These are phyloP conservation scores for Phycomyces nitens DNA, from an alignment of 192 early-diverging fungal species.

Conservation along the genomic window DNA sequence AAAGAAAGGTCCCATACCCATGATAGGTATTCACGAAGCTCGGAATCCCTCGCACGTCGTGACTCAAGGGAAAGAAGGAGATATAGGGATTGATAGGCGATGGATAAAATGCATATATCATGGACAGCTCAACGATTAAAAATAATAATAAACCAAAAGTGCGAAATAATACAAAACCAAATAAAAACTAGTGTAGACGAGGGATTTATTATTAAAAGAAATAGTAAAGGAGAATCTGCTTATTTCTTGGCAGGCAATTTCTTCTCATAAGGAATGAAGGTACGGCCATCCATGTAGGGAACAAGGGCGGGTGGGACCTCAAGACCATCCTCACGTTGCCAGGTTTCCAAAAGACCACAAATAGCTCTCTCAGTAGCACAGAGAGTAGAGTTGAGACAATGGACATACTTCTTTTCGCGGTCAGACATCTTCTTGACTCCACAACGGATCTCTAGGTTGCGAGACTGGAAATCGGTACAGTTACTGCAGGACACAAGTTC, in stretches of 20 bases:
- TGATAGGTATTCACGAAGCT: no score
- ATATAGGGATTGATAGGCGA: no score
- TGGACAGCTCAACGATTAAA: no score
- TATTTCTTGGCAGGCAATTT: conserved; percentile 27
- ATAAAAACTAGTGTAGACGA: no score
- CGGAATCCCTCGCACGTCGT: no score
- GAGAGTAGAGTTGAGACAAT: conserved; percentile 96
- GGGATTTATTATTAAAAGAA: no score
- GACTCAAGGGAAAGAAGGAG: no score
- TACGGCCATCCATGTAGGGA: conserved; percentile 90
- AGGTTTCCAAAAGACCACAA: conserved; percentile 95
- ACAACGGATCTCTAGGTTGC: conserved; percentile 90
- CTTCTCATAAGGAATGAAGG: conserved; percentile 86
- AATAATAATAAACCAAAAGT: no score
- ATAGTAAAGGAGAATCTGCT: neutral
- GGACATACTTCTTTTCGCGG: conserved; percentile 91
- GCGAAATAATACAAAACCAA: no score
- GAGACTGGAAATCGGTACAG: conserved; percentile 98
- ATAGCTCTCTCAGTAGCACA: conserved; percentile 94
- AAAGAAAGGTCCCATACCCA: no score
- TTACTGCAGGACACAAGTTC: conserved; percentile 98
- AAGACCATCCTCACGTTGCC: conserved; percentile 90
- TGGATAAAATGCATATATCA: no score
- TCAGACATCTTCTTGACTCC: conserved; percentile 97
- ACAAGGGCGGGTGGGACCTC: conserved; percentile 81